Evolutionary conservation across 768 basidiomycete genomes (phyloP), one percentile per base, ranked within the genome.

Genomic region (Russula sp.): DNA sequence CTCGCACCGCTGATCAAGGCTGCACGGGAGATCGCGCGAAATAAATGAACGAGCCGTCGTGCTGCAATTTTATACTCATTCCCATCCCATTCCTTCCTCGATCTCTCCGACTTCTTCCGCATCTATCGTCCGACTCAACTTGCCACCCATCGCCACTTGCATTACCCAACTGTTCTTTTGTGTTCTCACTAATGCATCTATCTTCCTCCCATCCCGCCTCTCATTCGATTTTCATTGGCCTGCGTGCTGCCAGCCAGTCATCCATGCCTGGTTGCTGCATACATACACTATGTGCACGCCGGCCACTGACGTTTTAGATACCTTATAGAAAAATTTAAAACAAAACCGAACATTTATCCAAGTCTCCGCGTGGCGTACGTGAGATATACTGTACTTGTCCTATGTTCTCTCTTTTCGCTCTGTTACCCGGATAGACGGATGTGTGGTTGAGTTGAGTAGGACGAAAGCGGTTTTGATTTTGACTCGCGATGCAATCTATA

Each of bases 1-100:
- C 77, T 96, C 56, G 80, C 91, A 8, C 93, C 93, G 8, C 75
- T 96, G 43, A 96, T 96, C 80, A 95, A 94, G 72, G 92, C 93
- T 13, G 93, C 93, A 7, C 78, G 91, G 64, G 92, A 94, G 66
- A 87, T 90, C 51, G 86, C 88, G 72, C 76, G 65, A 80, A 82
- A 61, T 69, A 63, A 71, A 56, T 54, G 25, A 43, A 18, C 18
- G n/a, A n/a, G 20, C 10, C 16, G 25, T 35, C 43, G n/a, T 38
- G 18, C 25, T 13, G 22, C 43, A 5, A 43, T 3, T 9, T 25
- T 20, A 11, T 46, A 11, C 22, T 22, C 14, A 14, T 20, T 25
- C 22, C 11, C 20, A 2, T 20, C n/a, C 13, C 25, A 25, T 58
- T 20, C 42, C 8, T 46, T 51, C 22, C 35, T 16, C 16, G 14